Base-by-base conservation (phyloP, 169 alveolate genomes). In the Plasmodium inui region DNA sequence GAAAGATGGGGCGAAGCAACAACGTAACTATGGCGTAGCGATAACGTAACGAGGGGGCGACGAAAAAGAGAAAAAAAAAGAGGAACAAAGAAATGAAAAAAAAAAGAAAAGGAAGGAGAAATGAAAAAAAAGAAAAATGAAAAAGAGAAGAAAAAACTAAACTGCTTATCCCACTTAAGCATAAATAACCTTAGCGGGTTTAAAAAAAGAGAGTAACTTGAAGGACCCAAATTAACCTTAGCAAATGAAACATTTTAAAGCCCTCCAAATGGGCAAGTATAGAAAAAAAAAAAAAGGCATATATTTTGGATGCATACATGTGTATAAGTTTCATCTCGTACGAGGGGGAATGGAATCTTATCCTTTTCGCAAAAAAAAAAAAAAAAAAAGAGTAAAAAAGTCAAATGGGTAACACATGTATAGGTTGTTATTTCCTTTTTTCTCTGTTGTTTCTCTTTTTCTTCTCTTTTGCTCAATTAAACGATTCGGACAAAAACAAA, bases 341-440 rank as follows among this genome's bases (percentile, higher is more conserved):
- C 14, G 41, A 30, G 41, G 30, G 41, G 53, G 41, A 73, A 73
- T n/a, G 53, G 5, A 73, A 22, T 73, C 7, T 30, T 73, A 32
- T 73, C 41, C 53, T 32, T 32, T 32, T 73, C 28, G 41, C 28
- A 32, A 32, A 37, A 37, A 32, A 71, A 71, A 71, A 73, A 72
- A 73, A 34, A 73, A 73, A 73, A 73, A 22, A 73, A 73, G 41
- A 73, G 19, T 32, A 73, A 73, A 73, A n/a, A 73, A 73, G 17
- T 12, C 9, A 70, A 70, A 46, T 46, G 17, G 57, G 57, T 46
- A 12, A 46, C 57, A 46, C n/a, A 46, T 46, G 57, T 46, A 10
- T 46, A 46, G 57, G 57, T 12, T 46, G 57, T 37, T 30, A 32
- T 73, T 73, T 32, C 41, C 41, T 32, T 32, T 17, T 73, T 73